A percentile compares a stretch with the other conserved stretches of the same genome.
Evolutionary conservation across 176 grass and related monocot genomes (phyloP).

Genomic region (Phoenix dactylifera): DNA sequence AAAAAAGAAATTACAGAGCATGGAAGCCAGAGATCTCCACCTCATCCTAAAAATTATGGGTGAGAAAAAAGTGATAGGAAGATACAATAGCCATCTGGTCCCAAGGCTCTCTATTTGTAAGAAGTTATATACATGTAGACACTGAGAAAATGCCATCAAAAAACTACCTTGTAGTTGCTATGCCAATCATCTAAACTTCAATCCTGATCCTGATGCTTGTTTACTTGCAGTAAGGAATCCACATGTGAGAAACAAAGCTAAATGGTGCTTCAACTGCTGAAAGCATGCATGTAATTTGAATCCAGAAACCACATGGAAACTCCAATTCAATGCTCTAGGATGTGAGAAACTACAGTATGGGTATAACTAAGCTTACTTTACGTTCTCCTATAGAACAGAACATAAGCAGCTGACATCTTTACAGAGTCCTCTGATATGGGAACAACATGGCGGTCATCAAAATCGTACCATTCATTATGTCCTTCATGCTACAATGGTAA

Average conservation of each 20-base stretch:
- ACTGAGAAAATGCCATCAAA: background rate
- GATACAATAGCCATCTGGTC: background rate
- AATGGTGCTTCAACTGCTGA: too few species aligned
- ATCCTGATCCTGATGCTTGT: background rate
- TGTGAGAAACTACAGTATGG: background rate
- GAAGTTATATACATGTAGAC: background rate
- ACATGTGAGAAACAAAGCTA: too few species aligned
- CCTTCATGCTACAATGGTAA: constrained; percentile 50
- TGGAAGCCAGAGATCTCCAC: background rate
- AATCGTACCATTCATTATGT: constrained; percentile 78
- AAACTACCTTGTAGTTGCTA: too few species aligned
- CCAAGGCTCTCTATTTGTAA: background rate
- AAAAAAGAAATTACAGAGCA: background rate
- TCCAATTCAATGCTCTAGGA: background rate
- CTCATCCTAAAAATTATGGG: background rate
- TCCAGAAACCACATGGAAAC: background rate
- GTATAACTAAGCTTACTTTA: background rate
- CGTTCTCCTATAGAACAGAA: constrained; percentile 66
- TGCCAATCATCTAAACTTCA: background rate
- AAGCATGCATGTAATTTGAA: background rate
- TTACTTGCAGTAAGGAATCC: background rate
- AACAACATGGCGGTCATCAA: constrained; percentile 62
- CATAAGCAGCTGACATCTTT: constrained; percentile 82
- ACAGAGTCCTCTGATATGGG: constrained; percentile 55
- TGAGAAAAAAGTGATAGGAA: background rate